phyloP scores from a whole-genome alignment of 306 rosid genomes.

The Trifolium subterraneum region DNA sequence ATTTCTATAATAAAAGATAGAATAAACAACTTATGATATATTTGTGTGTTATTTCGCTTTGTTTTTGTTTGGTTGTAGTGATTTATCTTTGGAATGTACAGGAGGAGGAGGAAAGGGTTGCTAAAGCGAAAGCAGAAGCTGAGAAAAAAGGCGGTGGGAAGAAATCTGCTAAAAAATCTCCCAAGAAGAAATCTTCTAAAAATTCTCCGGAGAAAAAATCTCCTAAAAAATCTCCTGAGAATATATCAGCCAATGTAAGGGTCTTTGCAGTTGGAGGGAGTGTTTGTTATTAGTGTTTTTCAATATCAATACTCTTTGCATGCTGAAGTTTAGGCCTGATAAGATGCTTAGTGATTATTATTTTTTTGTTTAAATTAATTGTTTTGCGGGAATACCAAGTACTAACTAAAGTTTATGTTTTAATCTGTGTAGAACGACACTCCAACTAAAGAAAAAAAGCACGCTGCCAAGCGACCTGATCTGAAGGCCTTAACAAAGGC shows the following conservation, averaged over 20 bases:
- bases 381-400: neutral
- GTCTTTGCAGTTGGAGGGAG: neutral
- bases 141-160: neutral
- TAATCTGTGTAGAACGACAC: slow-evolving; percentile 48
- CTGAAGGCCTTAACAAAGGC: slow-evolving; percentile 84
- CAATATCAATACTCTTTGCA: slow-evolving; percentile 22
- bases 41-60: neutral
- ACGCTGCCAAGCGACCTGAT: slow-evolving; percentile 76
- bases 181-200: slow-evolving; percentile 44
- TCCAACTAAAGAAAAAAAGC: slow-evolving; percentile 44
- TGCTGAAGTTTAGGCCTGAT: slow-evolving; percentile 8
- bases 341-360: neutral
- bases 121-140: slow-evolving; percentile 41
- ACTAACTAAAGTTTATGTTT: neutral
- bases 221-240: slow-evolving; percentile 39
- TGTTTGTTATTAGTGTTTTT: slow-evolving; percentile 6
- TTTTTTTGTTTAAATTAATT: neutral
- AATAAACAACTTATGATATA: neutral
- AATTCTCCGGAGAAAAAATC: slow-evolving; percentile 42
- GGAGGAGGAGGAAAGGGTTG: slow-evolving; percentile 79
- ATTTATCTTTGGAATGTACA: slow-evolving; percentile 26
- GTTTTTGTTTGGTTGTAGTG: neutral
- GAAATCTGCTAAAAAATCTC: slow-evolving; percentile 45
- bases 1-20: too few species aligned
- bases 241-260: slow-evolving; percentile 43